Conservation (phyloP, 2,329 filamentous ascomycete genomes). For the Penicillium sp. region DNA sequence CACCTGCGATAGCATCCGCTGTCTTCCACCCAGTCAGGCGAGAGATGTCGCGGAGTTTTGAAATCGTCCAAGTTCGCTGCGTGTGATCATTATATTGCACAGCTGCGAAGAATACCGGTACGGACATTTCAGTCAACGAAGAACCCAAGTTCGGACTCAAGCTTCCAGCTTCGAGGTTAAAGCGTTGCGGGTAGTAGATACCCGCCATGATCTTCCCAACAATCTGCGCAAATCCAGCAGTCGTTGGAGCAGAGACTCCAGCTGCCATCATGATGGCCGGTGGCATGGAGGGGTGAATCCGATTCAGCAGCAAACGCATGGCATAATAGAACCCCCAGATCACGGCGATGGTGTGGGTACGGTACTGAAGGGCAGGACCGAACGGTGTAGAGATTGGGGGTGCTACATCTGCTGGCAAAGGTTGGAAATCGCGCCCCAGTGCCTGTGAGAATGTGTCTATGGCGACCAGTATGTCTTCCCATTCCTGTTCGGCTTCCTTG, state of each 20-base stretch:
- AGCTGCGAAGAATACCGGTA: conserved; percentile 83
- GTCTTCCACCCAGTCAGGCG: conserved; percentile 85
- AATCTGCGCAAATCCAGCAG: conserved; percentile 67
- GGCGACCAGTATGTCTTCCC: conserved; percentile 56
- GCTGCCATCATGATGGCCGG: conserved; percentile 86
- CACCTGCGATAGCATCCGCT: conserved; percentile 74
- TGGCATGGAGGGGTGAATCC: conserved; percentile 85
- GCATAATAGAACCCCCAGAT: conserved; percentile 88
- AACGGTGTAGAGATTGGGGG: conserved; percentile 70
- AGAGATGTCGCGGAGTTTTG: conserved; percentile 71
- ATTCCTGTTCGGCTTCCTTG: conserved; percentile 71
- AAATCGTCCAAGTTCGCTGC: conserved; percentile 77
- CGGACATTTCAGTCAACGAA: conserved; percentile 76
- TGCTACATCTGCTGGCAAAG: conserved; percentile 67
- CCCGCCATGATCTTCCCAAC: conserved; percentile 81
- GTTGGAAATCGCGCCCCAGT: conserved; percentile 73
- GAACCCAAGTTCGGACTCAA: conserved; percentile 77
- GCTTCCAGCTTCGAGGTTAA: conserved; percentile 42
- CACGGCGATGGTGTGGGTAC: conserved; percentile 81
- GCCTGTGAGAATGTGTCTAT: conserved; percentile 52
- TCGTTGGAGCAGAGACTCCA: conserved; percentile 71
- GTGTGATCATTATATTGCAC: conserved; percentile 71
- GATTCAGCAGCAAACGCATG: conserved; percentile 76
- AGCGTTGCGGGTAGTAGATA: conserved; percentile 49
- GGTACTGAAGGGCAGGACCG: conserved; percentile 75